Conservation (phyloP, 2,329 filamentous ascomycete genomes). For the Malbranchea zuffiana region DNA sequence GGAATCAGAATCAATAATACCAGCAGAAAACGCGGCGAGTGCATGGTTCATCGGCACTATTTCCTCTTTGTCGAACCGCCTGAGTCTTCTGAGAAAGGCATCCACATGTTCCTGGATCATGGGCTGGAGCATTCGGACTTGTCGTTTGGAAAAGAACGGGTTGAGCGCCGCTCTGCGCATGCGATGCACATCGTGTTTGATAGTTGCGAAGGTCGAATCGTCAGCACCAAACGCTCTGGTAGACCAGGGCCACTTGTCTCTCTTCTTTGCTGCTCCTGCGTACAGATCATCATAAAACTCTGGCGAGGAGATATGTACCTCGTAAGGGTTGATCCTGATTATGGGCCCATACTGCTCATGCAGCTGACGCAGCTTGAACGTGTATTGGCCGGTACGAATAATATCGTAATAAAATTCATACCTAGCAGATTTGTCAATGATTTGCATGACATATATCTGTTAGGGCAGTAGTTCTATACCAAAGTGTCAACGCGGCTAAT, state of each 20-base stretch:
- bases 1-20: not conserved
- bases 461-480: not conserved
- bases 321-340: slow-evolving; percentile 17
- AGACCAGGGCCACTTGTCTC: slow-evolving; percentile 16
- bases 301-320: slow-evolving; percentile 16
- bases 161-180: slow-evolving; percentile 17
- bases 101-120: slow-evolving; percentile 13
- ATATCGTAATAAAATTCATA: slow-evolving; percentile 19
- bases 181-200: slow-evolving; percentile 18
- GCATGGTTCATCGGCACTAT: slow-evolving; percentile 7
- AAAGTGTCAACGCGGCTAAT: slow-evolving; percentile 9
- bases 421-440: too few species aligned
- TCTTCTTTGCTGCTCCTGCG: slow-evolving; percentile 8
- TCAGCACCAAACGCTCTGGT: slow-evolving; percentile 15
- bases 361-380: slow-evolving; percentile 14
- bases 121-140: slow-evolving; percentile 14
- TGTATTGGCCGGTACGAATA: slow-evolving; percentile 11
- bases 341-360: slow-evolving; percentile 17
- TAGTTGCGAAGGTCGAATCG: slow-evolving; percentile 21
- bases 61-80: slow-evolving; percentile 9
- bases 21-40: slow-evolving; percentile 1
- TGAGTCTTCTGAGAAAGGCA: slow-evolving; percentile 9
- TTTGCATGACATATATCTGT: slow-evolving; percentile 5
- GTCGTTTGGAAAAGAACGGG: slow-evolving; percentile 18
- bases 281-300: slow-evolving; percentile 16